Percentiles rank a stretch among this genome's conserved stretches.
These are phyloP conservation scores for Thalassiosira profunda DNA, from an alignment of 108 stramenopile species.

Conservation along the genomic window DNA sequence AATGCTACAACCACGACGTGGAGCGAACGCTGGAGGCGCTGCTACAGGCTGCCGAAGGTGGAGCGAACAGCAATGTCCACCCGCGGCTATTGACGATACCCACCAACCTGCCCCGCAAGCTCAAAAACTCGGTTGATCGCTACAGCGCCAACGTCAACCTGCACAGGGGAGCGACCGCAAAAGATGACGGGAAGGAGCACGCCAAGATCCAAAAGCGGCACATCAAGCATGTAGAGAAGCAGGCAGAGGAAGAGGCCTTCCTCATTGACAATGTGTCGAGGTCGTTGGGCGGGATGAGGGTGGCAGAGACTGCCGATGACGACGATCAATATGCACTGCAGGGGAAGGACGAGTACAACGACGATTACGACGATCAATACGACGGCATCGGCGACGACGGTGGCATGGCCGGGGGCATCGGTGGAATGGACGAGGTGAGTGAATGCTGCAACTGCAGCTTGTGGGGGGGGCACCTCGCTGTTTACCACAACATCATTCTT, in stretches of 20 bases:
- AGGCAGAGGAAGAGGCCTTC: constrained; percentile 65
- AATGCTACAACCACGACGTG: constrained; percentile 67
- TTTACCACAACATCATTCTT: no score
- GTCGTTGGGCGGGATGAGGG: constrained; percentile 13
- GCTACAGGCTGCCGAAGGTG: constrained; percentile 35
- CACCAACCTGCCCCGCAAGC: constrained; percentile 42
- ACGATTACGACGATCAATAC: constrained; percentile 92
- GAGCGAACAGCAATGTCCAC: constrained; percentile 14
- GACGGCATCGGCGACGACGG: constrained; percentile 73
- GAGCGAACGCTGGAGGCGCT: constrained; percentile 66
- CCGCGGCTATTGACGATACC: constrained; percentile 38
- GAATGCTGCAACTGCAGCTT: no score
- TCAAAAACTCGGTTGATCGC: constrained; percentile 27
- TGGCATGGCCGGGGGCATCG: constrained; percentile 55
- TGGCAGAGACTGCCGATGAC: constrained; percentile 2
- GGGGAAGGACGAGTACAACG: constrained; percentile 69
- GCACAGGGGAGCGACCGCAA: constrained; percentile 45
- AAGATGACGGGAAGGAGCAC: constrained; percentile 59
- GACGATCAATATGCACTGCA: not conserved
- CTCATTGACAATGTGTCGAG: constrained; percentile 47
- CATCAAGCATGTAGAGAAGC: constrained; percentile 47
- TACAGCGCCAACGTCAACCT: constrained; percentile 33
- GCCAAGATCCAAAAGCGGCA: constrained; percentile 56
- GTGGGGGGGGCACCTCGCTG: no score
- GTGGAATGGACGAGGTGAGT: constrained; percentile 47